Conservation (phyloP, 2,329 filamentous ascomycete genomes). For the Phaeosphaeriaceae sp. region DNA sequence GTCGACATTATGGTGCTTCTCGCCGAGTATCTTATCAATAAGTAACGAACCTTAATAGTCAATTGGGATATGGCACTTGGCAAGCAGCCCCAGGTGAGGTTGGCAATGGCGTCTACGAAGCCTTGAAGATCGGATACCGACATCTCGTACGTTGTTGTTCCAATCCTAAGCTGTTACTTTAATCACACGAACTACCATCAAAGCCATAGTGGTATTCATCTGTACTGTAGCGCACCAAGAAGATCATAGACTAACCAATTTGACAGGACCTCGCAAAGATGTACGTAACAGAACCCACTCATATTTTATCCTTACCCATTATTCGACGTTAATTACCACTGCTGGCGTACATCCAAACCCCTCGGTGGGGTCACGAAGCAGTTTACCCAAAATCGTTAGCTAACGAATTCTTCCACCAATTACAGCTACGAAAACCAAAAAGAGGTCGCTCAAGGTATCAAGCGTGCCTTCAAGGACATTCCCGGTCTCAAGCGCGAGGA, state of each 20-base stretch:
- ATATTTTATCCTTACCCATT: neutral
- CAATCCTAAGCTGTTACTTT: no score
- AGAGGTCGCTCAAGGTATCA: slow-evolving; percentile 40
- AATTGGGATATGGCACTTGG: slow-evolving; percentile 47
- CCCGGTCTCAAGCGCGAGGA: slow-evolving; percentile 38
- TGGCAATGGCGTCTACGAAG: slow-evolving; percentile 51
- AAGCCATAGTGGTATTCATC: no score
- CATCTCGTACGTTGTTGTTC: slow-evolving; percentile 32
- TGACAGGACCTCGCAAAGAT: slow-evolving; percentile 39
- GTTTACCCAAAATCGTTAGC: slow-evolving; percentile 10
- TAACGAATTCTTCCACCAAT: slow-evolving; percentile 35
- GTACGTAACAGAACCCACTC: slow-evolving; percentile 23
- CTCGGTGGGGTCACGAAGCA: slow-evolving; percentile 22
- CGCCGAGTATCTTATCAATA: neutral
- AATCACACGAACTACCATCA: no score
- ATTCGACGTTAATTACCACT: no score
- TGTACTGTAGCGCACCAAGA: no score
- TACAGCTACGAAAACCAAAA: slow-evolving; percentile 41
- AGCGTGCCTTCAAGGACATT: slow-evolving; percentile 36
- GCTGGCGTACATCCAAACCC: slow-evolving; percentile 9
- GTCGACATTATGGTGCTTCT: slow-evolving; percentile 51
- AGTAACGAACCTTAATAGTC: slow-evolving; percentile 56
- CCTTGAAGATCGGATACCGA: slow-evolving; percentile 42
- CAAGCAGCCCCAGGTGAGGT: slow-evolving; percentile 43
- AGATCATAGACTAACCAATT: neutral